Base-by-base conservation (phyloP, 768 basidiomycete genomes). In the Rhizopogon salebrosus region DNA sequence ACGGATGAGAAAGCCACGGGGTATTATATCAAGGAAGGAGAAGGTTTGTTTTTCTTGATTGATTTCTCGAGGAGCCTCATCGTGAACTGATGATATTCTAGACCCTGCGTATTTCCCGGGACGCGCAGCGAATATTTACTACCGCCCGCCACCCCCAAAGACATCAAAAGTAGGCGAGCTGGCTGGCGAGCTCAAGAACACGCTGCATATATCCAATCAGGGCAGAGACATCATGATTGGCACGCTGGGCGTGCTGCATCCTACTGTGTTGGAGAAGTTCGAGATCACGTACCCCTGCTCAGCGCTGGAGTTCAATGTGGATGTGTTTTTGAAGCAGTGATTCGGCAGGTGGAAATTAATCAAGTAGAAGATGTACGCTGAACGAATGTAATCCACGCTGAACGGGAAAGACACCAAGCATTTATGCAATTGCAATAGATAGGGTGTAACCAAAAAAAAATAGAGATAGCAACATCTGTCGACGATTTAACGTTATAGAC, bases 91-190 rank as follows among this genome's bases (percentile, higher is more conserved):
- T 58, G n/a, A 68, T 24, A 26, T 23, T 20, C 16, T 54, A 98
- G 97, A 99, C 71, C 79, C 88, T 6, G 89, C 89, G 52, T 99
- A 87, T 76, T 95, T 99, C 79, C 92, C 94, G 35, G 94, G 94
- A 34, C 88, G 95, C 29, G 93, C 92, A 2, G 97, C 97, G 4
- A 87, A 80, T 26, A 90, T 99, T 60, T 89, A 82, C 72, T 97
- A 93, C 71, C 87, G 97, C 41, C 72, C 81, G 24, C 73, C 74
- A 8, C 37, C 46, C 22, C 7, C 3, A 18, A 40, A 41, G n/a
- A 31, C 22, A 3, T 36, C 51, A 23, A 35, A 29, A 38, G 22
- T 31, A 5, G 59, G 61, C 51, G 43, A 56, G 36, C 58, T 54
- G 40, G 74, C 75, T 61, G 68, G 75, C 48, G 70, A 69, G 26